Conservation (phyloP, 257 asterid genomes). For the Phtheirospermum japonicum region DNA sequence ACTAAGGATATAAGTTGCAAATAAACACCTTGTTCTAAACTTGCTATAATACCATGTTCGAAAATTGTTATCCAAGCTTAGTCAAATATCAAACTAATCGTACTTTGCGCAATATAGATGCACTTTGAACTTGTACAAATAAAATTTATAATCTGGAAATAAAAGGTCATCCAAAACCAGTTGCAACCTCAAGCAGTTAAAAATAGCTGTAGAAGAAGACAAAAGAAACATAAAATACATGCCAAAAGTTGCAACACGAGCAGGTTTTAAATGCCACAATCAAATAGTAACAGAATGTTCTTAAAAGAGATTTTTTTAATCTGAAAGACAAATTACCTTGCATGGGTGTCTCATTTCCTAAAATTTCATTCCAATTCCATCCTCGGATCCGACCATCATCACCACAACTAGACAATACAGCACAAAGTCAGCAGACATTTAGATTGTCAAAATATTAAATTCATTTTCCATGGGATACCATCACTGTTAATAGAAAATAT, state of each 20-base stretch:
- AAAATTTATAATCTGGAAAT: not conserved
- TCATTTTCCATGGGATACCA: not conserved
- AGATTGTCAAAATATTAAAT: not conserved
- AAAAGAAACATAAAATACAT: not conserved
- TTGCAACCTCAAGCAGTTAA: conserved; percentile 9
- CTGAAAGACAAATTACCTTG: conserved; percentile 47
- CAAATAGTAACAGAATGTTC: conserved; percentile 3
- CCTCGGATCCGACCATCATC: conserved; percentile 95
- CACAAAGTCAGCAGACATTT: conserved; percentile 25
- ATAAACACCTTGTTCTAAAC: not conserved
- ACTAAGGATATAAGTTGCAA: not conserved
- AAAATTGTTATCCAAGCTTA: not conserved
- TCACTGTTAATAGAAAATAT: too few relatives aligned
- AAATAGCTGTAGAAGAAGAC: not conserved
- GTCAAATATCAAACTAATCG: too few relatives aligned
- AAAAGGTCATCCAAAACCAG: conserved; percentile 12
- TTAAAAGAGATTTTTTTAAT: conserved; percentile 2
- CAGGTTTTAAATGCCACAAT: conserved; percentile 18
- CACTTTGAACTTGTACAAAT: conserved; percentile 3
- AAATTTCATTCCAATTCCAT: conserved; percentile 77
- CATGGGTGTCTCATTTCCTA: conserved; percentile 36
- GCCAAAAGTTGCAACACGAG: not conserved
- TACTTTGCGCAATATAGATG: too few relatives aligned
- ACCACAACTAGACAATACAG: conserved; percentile 68
- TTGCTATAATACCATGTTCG: not conserved